Evolutionary conservation across 164 flowering plant species (phyloP).

Genomic region (Umbilicus rupestris): DNA sequence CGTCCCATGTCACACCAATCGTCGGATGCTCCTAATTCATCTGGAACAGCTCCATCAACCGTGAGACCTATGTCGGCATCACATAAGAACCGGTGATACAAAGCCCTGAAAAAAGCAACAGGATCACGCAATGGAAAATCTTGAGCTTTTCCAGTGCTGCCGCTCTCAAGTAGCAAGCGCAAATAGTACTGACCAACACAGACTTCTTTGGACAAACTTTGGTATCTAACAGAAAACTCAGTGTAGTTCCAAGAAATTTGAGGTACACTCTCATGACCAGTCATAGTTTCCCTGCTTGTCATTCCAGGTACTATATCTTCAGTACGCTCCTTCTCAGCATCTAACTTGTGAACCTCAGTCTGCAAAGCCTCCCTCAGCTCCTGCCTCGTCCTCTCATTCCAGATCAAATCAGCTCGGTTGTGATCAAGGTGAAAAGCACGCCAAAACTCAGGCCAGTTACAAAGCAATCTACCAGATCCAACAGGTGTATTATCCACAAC

Average conservation of each 20-base stretch:
- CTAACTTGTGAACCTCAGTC: conserved; percentile 87
- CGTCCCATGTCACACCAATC: conserved; percentile 99
- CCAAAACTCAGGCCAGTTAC: conserved; percentile 99
- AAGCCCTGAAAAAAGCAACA: conserved; percentile 88
- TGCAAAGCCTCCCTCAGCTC: conserved; percentile 79
- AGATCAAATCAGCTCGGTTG: conserved; percentile 94
- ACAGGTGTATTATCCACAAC: conserved; percentile 89
- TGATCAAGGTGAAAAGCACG: conserved; percentile 95
- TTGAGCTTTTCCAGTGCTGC: conserved; percentile 70
- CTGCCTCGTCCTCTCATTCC: conserved; percentile 98
- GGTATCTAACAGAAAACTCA: conserved; percentile 74
- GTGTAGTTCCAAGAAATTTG: conserved; percentile 94
- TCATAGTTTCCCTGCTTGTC: conserved; percentile 25
- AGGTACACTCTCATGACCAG: conserved; percentile 55
- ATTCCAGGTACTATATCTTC: conserved; percentile 85
- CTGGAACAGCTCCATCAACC: conserved; percentile 94
- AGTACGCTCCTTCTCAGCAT: conserved; percentile 87
- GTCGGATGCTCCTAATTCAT: conserved; percentile 90
- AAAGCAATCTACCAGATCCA: conserved; percentile 83
- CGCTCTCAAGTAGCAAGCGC: conserved; percentile 88
- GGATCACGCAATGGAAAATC: conserved; percentile 97
- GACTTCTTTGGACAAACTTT: conserved; percentile 91
- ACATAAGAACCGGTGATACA: conserved; percentile 89
- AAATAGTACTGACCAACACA: conserved; percentile 98
- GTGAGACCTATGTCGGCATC: conserved; percentile 96